A percentile compares a stretch with the other conserved stretches of the same genome.
Evolutionary conservation across 495 filamentous ascomycete genomes (phyloP).

Genomic region (Talaromyces thailandensis): DNA sequence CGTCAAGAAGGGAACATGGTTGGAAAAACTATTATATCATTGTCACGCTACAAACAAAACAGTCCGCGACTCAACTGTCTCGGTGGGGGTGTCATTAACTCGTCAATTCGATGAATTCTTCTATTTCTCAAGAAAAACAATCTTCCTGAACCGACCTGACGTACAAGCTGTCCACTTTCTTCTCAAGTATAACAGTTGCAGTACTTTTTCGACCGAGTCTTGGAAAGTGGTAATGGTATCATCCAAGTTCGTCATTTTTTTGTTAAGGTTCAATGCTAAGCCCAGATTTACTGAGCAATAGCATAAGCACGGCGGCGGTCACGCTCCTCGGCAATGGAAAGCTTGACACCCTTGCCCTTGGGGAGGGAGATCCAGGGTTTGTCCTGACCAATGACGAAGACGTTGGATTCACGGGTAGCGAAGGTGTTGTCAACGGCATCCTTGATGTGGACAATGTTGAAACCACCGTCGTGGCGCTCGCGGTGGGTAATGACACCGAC

Average conservation of each 20-base stretch:
- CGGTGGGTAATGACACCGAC: slow-evolving; percentile 99
- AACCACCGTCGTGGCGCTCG: slow-evolving; percentile 98
- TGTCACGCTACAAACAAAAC: not conserved
- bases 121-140: slow-evolving; percentile 4
- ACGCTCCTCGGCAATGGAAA: slow-evolving; percentile 95
- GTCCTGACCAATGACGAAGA: slow-evolving; percentile 93
- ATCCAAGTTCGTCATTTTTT: not conserved
- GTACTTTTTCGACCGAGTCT: not conserved
- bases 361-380: slow-evolving; percentile 98
- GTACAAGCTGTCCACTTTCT: not conserved
- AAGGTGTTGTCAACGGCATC: slow-evolving; percentile 99
- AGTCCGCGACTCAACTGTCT: not conserved
- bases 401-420: slow-evolving; percentile 96
- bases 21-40: not conserved
- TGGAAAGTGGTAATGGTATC: not conserved
- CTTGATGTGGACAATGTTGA: slow-evolving; percentile 99
- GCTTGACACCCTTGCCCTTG: slow-evolving; percentile 99
- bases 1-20: not conserved
- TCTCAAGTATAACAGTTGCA: not conserved
- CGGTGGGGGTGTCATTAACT: slow-evolving; percentile 1
- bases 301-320: slow-evolving; percentile 82
- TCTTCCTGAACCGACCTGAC: slow-evolving; percentile 2
- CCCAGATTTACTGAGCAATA: slow-evolving; percentile 42
- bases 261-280: not conserved
- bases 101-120: slow-evolving; percentile 1